Evolutionary conservation across 2,329 filamentous ascomycete genomes (phyloP), one percentile per base, ranked within the genome.

Genomic region (Clonostachys chloroleuca): DNA sequence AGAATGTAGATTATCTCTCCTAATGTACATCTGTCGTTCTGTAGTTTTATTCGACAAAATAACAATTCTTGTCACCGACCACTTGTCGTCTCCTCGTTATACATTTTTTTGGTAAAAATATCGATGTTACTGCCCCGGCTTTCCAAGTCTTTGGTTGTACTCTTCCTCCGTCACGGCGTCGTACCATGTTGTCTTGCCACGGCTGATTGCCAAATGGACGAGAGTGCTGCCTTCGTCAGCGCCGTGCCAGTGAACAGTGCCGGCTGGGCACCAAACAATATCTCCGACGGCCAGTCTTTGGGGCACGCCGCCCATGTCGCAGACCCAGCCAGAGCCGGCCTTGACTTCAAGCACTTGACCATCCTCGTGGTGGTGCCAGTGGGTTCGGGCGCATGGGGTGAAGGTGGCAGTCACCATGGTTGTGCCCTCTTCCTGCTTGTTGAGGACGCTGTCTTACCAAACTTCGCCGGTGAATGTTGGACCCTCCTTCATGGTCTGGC

Each of bases 231-330:
- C 58, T 13, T 64, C 63, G 36, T 66, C 69, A 3, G 65, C 69
- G 6, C 69, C 69, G 54, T 73, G 69, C 70, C 70, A 73, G 52
- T 73, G 70, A 41, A 57, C 65, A 40, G 68, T 70, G 3, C 68
- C 67, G 1, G 65, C 56, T 7, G 66, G 61, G 20, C 60, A 58
- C 60, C 66, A 68, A 18, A 72, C 59, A 1, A 70, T 57, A 56
- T 73, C 70, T 0, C 70, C 70, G 1, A 63, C 63, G 42, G 60
- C 58, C 47, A 74, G 53, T 14, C 59, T 52, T 45, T 58, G 51
- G 4, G 68, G 66, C 44, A 56, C 54, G 20, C 61, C 59, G 3
- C 68, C 70, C 37, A 63, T 64, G 18, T 70, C 67, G 49, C 70
- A 73, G 24, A 73, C 60, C 59, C 70, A 66, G 9, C 69, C 69